Evolutionary conservation across 2,329 filamentous ascomycete species (phyloP), one percentile per base, ranked within the genome.

Genomic region (Diplodia seriata): DNA sequence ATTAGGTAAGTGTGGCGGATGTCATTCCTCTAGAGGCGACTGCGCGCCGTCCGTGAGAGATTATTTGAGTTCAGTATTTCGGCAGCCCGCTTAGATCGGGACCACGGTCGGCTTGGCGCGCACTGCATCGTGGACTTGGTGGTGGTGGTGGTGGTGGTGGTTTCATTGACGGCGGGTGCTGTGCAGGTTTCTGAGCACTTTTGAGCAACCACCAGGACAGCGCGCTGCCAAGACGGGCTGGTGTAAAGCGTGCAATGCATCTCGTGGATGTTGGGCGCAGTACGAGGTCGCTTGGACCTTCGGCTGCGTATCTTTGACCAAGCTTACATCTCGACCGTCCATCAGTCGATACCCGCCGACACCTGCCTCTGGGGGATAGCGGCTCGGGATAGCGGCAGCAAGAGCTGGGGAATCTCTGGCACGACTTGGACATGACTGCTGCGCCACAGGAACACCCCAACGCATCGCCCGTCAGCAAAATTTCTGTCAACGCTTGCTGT

Each of bases 1-100:
- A 63, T 63, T 63, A 63, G 59, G 59, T 63, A 63, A 63, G 47
- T 51, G 47, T 49, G 59, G 59, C 59, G 47, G 59, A 63, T 63
- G 59, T 51, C 50, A 63, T 63, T 14, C 59, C 59, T 63, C 59
- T 63, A 63, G 59, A 63, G 59, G 59, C 59, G 36, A 23, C 18
- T 31, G 40, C 20, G 55, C 15, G 9, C 23, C 56, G 23, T 7
- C 26, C 9, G 40, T 33, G 57, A 62, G 57, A 63, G 9, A 36
- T 51, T 63, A 7, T 38, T 62, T 43, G 26, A 43, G 9, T 36
- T 29, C 14, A 29, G n/a, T 29, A 14, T n/a, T 14, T 29, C 11
- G 31, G 18, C 55, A 18, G 55, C 3, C 55, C 55, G 36, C 5
- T 38, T n/a, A 26, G 23, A 49, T 36, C 15, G 40, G 15, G 40